Percentiles rank a stretch among this genome's conserved stretches.
Evolutionary conservation across 176 grass and related monocot genomes (phyloP).

Genomic region (Avena atlantica): DNA sequence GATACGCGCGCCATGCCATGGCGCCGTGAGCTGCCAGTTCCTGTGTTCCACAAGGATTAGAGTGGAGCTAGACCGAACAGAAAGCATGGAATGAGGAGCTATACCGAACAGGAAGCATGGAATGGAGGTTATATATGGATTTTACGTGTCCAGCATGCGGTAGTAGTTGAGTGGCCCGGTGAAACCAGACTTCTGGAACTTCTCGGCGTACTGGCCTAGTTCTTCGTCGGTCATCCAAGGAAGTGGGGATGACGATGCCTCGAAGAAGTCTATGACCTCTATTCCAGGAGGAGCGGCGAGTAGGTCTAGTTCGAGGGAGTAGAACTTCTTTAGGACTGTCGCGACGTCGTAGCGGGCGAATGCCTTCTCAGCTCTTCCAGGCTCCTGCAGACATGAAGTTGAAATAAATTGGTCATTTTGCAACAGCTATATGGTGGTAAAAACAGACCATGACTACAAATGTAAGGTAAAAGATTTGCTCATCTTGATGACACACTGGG

Average conservation of each 20-base stretch:
- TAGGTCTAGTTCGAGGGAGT: slow-evolving; percentile 46
- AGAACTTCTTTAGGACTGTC: slow-evolving; percentile 67
- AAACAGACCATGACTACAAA: background rate
- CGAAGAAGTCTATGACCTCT: slow-evolving; percentile 69
- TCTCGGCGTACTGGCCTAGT: slow-evolving; percentile 48
- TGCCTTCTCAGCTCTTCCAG: slow-evolving; percentile 67
- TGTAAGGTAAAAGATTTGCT: background rate
- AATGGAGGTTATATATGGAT: background rate
- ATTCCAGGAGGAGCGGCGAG: slow-evolving; percentile 59
- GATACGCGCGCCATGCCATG: slow-evolving; percentile 61
- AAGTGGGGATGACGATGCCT: slow-evolving; percentile 45
- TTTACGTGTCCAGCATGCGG: slow-evolving; percentile 56
- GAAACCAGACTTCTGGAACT: slow-evolving; percentile 76
- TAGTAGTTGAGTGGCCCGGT: slow-evolving; percentile 79
- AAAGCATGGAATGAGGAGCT: background rate
- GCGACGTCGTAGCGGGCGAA: slow-evolving; percentile 54
- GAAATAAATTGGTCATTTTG: background rate
- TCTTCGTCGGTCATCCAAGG: slow-evolving; percentile 68
- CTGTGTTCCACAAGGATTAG: slow-evolving; percentile 38
- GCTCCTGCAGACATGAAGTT: slow-evolving; percentile 47
- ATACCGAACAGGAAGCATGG: background rate
- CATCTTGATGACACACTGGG: background rate
- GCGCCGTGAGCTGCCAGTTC: slow-evolving; percentile 59
- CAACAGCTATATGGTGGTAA: background rate
- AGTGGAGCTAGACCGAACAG: background rate